These are phyloP conservation scores for Barnettozyma sucrosica DNA, from an alignment of 805 yeast species.

Conservation along the genomic window DNA sequence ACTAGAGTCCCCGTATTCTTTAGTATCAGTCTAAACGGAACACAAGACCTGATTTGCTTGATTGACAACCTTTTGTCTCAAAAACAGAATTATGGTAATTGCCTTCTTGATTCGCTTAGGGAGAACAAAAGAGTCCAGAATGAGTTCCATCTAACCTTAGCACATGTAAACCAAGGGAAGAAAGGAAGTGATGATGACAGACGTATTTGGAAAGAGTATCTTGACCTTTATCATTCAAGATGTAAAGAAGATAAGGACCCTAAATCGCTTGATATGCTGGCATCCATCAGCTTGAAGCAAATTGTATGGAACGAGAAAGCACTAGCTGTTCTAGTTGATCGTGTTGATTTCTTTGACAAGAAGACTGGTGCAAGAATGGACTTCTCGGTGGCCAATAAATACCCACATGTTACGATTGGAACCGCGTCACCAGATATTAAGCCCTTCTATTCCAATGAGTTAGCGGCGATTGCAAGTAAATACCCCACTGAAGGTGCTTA, in stretches of 20 bases:
- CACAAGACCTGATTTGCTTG: constrained; percentile 4
- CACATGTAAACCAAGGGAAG: constrained; percentile 38
- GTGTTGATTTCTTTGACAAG: constrained; percentile 11
- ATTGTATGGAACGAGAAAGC: constrained; percentile 47
- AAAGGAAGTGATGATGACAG: constrained; percentile 24
- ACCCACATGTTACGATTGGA: constrained; percentile 73
- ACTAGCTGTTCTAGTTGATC: constrained; percentile 47
- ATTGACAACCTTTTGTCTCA: constrained; percentile 12
- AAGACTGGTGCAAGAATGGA: constrained; percentile 11
- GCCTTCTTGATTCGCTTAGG: constrained; percentile 20
- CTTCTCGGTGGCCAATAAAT: constrained; percentile 34
- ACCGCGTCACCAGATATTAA: constrained; percentile 37
- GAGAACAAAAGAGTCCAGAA: constrained; percentile 37
- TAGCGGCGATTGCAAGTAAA: constrained; percentile 23
- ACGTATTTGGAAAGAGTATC: constrained; percentile 25
- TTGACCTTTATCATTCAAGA: constrained; percentile 9
- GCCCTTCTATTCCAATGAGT: constrained; percentile 49
- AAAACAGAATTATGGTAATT: not conserved
- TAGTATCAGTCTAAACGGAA: constrained; percentile 34
- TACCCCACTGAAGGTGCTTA: constrained; percentile 11
- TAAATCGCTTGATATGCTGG: constrained; percentile 18
- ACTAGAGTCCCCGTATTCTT: constrained; percentile 37
- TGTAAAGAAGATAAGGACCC: constrained; percentile 7
- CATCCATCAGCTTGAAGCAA: constrained; percentile 36
- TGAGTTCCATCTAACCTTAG: constrained; percentile 63